Base-by-base conservation (phyloP, 2,329 filamentous ascomycete genomes). In the Exophiala oligosperma region DNA sequence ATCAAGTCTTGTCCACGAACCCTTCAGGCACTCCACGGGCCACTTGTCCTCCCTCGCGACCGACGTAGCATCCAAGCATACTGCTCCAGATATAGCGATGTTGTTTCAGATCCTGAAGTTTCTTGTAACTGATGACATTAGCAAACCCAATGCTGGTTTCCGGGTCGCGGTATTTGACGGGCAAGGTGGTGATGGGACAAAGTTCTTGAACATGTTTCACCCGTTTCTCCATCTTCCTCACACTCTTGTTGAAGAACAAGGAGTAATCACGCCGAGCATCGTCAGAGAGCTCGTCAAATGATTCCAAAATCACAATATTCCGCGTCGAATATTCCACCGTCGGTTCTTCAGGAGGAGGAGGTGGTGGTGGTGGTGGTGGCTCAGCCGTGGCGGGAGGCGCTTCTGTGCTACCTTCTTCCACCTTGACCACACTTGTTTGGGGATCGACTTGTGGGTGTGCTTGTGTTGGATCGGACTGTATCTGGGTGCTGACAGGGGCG, bases 51-150 rank as follows among this genome's bases (percentile, higher is more conserved):
- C 77, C 70, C 77, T 78, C 63, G 77, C 80, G 64, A 0, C 93
- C 93, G 3, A 93, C 87, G 83, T 92, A 99, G 14, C 88, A 90
- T 4, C 90, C 92, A 29, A 96, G 74, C 65, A 94, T 79, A 29
- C 80, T 80, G 71, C 92, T 96, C 90, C 91, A 99, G 57, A 84
- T 84, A 72, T 92, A 92, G 44, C 91, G 89, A 12, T 96, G 81
- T 55, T 87, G 84, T 68, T 90, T 88, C 47, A 97, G 88, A 72
- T 95, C 87, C 67, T 85, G 85, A 28, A 68, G 57, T 54, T 62
- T 65, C 28, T 72, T 70, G 75, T 92, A 97, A 0, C 92, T 92
- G 62, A 87, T 84, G 44, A 85, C 79, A 70, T 93, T 93, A 63
- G 85, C 83, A 74, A 93, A 99, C 0, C 87, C 85, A 14, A 97